Evolutionary conservation across 2,329 filamentous ascomycete species (phyloP), one percentile per base, ranked within the genome.

Genomic region (Fusarium agapanthi): DNA sequence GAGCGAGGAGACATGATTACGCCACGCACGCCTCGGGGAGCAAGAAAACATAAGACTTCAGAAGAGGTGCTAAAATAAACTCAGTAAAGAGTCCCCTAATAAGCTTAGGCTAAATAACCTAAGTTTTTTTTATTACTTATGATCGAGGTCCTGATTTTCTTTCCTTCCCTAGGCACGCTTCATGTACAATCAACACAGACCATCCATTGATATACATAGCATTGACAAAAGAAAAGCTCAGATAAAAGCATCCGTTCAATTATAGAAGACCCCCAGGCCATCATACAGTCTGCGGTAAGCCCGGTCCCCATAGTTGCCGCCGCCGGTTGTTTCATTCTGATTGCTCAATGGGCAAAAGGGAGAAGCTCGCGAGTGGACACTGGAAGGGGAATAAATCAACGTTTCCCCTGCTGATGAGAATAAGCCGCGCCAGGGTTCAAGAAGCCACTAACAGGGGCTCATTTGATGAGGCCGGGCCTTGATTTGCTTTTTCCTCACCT

Each of bases 311-410:
- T 74, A 74, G 72, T 54, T 74, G 72, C 72, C 73, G 71, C 61
- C 68, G 59, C 61, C 60, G 61, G 66, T 68, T 75, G 72, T 74
- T 73, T 73, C 75, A 67, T 62, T 70, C 37, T 76, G 67, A 75
- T 76, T 77, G 67, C 70, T 73, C 74, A 72, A 76, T 51, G 32
- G 70, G 61, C 13, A 30, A 58, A 50, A 58, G 55, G 41, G 41
- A 50, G 55, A 57, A 63, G 54, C 61, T 41, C 37, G 22, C 55
- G 62, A 75, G 69, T 65, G 56, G n/a, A n/a, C n/a, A n/a, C n/a
- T n/a, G n/a, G 62, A 68, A 75, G 59, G 43, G 59, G 56, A 47
- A 61, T 28, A 32, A 45, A 35, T 34, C 66, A 56, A 34, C 45
- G 65, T 63, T 69, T 59, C 71, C 71, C 64, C 71, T 74, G 60